Conservation (phyloP, 768 basidiomycete genomes). For the Sarcodon sp. region DNA sequence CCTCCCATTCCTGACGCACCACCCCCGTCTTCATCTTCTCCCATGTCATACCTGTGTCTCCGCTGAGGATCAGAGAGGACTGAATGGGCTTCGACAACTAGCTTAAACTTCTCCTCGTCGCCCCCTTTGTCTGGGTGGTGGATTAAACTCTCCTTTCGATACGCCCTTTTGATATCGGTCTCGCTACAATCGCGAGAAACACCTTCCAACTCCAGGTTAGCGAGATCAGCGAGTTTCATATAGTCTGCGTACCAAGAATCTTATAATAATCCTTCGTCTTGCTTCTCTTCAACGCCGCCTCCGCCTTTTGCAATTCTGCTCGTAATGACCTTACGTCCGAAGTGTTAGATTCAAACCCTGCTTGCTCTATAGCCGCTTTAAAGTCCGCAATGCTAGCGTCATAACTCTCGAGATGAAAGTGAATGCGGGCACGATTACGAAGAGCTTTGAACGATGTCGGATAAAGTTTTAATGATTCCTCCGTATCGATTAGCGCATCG, state of each 20-base stretch:
- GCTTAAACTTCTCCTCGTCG: constrained; percentile 93
- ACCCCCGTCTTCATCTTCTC: constrained; percentile 58
- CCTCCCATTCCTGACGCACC: constrained; percentile 23
- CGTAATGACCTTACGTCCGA: constrained; percentile 50
- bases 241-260: constrained; percentile 33
- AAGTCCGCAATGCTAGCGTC: constrained; percentile 67
- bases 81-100: constrained; percentile 70
- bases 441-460: constrained; percentile 73
- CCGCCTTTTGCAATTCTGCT: constrained; percentile 67
- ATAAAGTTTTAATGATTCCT: constrained; percentile 47
- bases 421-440: constrained; percentile 73
- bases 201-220: constrained; percentile 11
- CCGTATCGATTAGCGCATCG: constrained; percentile 62
- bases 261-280: constrained; percentile 89
- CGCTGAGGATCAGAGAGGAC: constrained; percentile 69
- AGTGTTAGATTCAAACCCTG: constrained; percentile 47
- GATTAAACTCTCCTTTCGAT: constrained; percentile 74
- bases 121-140: constrained; percentile 92
- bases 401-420: constrained; percentile 63
- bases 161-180: constrained; percentile 80
- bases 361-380: constrained; percentile 67
- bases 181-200: constrained; percentile 50
- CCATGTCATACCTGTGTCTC: constrained; percentile 67
- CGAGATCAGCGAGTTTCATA: neutral
- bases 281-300: constrained; percentile 71